These are phyloP conservation scores for Phylloporus arenicola DNA, from an alignment of 768 basidiomycete species.

Conservation along the genomic window DNA sequence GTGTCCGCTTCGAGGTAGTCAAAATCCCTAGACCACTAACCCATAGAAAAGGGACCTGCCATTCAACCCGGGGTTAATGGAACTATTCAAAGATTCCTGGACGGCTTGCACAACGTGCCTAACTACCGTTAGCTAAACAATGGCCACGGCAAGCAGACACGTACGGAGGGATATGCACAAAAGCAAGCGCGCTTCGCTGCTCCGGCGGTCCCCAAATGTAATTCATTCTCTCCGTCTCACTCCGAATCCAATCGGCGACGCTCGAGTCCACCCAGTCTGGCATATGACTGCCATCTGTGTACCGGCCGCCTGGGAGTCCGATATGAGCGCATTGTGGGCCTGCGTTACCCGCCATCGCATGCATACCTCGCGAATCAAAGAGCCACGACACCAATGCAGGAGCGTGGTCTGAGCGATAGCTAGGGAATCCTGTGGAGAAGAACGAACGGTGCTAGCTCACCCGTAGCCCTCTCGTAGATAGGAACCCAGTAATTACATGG, in stretches of 20 bases:
- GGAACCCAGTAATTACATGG: conserved; percentile 78
- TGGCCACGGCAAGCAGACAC: conserved; percentile 17
- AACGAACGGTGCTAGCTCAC: conserved; percentile 16
- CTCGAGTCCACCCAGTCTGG: conserved; percentile 66
- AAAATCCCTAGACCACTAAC: background rate
- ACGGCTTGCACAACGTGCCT: conserved; percentile 31
- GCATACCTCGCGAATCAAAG: conserved; percentile 66
- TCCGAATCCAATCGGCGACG: conserved; percentile 56
- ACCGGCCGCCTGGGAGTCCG: conserved; percentile 43
- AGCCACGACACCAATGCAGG: conserved; percentile 64
- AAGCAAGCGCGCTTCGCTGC: conserved; percentile 53
- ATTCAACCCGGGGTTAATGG: conserved; percentile 39
- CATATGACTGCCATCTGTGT: conserved; percentile 39
- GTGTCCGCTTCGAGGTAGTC: conserved; percentile 41
- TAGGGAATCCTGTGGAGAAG: background rate
- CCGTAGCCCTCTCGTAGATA: conserved; percentile 38
- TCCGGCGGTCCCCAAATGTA: conserved; percentile 51
- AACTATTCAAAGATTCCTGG: conserved; percentile 33
- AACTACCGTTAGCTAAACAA: background rate
- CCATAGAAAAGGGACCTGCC: conserved; percentile 22
- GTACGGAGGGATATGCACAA: conserved; percentile 74
- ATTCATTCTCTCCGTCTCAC: conserved; percentile 51
- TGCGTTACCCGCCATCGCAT: background rate
- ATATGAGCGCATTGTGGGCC: conserved; percentile 1
- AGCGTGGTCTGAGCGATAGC: conserved; percentile 22